Conservation (phyloP, 495 filamentous ascomycete species). For the Neurospora pannonica region DNA sequence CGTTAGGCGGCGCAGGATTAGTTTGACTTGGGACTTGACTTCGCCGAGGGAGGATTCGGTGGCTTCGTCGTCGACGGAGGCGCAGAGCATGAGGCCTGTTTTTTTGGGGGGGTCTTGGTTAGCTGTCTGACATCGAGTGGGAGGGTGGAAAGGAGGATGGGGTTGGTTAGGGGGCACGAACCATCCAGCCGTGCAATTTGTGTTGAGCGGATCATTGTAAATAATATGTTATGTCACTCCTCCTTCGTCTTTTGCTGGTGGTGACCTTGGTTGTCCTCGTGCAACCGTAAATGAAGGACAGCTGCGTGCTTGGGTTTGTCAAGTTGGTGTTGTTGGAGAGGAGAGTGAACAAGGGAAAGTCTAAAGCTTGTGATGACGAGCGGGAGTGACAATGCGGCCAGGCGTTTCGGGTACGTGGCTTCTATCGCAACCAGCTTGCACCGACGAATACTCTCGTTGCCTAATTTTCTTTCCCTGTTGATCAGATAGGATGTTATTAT, state of each 20-base stretch:
- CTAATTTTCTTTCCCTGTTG: not conserved
- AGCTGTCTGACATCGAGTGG: conserved; percentile 8
- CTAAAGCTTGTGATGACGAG: not conserved
- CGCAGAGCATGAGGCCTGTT: conserved; percentile 83
- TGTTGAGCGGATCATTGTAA: conserved; percentile 85
- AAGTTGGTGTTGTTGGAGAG: not conserved
- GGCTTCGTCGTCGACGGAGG: conserved; percentile 76
- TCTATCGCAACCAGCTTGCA: not conserved
- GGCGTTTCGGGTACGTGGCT: not conserved
- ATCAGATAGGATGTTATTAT: not conserved
- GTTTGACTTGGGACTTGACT: conserved; percentile 83
- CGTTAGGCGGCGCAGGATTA: conserved; percentile 77
- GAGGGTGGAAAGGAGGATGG: not conserved
- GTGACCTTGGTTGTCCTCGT: not conserved
- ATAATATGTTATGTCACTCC: not conserved
- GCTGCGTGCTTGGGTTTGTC: not conserved
- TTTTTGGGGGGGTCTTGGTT: not conserved
- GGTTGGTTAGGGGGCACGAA: conserved; percentile 28
- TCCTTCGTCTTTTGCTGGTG: not conserved
- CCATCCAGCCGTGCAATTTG: conserved; percentile 91
- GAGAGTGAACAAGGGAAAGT: not conserved
- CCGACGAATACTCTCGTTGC: not conserved
- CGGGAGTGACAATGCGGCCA: not conserved
- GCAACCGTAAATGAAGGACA: not conserved
- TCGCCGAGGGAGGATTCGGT: conserved; percentile 71